Conservation (phyloP, 139 green algal species). For the Chlamydomonas eustigma region DNA sequence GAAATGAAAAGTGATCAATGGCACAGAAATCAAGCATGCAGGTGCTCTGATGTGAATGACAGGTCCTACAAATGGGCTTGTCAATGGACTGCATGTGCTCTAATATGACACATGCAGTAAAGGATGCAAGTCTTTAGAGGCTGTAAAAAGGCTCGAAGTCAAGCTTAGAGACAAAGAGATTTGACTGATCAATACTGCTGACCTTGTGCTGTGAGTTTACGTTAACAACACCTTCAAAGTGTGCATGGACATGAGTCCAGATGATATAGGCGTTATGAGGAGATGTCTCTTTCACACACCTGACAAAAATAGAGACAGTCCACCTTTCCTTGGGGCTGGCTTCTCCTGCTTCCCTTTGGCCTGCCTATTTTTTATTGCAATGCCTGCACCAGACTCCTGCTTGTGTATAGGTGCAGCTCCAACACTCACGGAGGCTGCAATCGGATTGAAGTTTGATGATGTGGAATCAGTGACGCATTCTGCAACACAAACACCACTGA, state of each 20-base stretch:
- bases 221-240: neutral
- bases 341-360: neutral
- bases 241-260: neutral
- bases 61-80: neutral
- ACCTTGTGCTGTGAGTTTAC: too few species aligned
- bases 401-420: too few species aligned
- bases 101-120: too few species aligned
- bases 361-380: neutral
- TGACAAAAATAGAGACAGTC: slow-evolving; percentile 8
- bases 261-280: neutral
- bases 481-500: neutral
- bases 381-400: too few species aligned
- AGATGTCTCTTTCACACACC: neutral
- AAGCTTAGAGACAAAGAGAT: too few species aligned
- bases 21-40: neutral
- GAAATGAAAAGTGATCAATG: neutral
- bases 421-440: neutral
- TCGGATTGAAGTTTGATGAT: neutral
- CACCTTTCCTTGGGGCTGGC: neutral
- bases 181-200: too few species aligned
- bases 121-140: too few species aligned
- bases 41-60: neutral
- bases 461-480: neutral
- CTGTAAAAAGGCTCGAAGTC: too few species aligned
- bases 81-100: too few species aligned